Evolutionary conservation across 345 rosid genomes (phyloP).

Genomic region (Isatis tinctoria): DNA sequence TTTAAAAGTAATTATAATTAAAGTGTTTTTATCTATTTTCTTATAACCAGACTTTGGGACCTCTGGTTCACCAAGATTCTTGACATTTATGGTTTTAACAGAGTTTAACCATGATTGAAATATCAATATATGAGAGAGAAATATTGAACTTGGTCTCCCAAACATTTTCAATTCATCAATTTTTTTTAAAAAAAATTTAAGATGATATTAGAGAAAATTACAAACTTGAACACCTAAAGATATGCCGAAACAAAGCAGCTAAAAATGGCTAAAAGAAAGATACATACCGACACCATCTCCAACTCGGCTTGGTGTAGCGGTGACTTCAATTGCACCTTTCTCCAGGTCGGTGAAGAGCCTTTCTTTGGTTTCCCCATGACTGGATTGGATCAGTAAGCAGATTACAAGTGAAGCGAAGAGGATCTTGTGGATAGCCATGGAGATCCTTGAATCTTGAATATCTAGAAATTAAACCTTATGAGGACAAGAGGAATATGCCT

Average conservation of each 20-base stretch:
- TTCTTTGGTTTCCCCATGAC: slow-evolving; percentile 10
- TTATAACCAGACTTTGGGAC: neutral
- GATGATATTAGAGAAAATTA: neutral
- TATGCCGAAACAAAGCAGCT: neutral
- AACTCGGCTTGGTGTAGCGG: slow-evolving; percentile 29
- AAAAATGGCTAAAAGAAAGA: neutral
- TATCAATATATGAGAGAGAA: neutral
- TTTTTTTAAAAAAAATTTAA: neutral
- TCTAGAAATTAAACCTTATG: neutral
- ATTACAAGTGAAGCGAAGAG: slow-evolving; percentile 32
- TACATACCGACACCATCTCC: slow-evolving; percentile 41
- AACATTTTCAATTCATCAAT: neutral
- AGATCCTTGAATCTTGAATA: slow-evolving; percentile 18
- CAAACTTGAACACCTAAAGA: neutral
- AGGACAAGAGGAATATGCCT: slow-evolving; percentile 21
- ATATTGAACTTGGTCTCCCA: neutral
- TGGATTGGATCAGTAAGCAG: slow-evolving; percentile 15
- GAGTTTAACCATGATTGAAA: neutral
- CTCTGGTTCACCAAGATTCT: neutral
- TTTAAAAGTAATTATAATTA: neutral
- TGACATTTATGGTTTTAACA: neutral
- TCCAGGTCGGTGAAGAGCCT: slow-evolving; percentile 44
- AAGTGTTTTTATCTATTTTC: neutral
- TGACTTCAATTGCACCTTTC: slow-evolving; percentile 35
- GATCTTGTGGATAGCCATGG: slow-evolving; percentile 34